Conservation (phyloP, 75 land plant species). For the Picea glauca region DNA sequence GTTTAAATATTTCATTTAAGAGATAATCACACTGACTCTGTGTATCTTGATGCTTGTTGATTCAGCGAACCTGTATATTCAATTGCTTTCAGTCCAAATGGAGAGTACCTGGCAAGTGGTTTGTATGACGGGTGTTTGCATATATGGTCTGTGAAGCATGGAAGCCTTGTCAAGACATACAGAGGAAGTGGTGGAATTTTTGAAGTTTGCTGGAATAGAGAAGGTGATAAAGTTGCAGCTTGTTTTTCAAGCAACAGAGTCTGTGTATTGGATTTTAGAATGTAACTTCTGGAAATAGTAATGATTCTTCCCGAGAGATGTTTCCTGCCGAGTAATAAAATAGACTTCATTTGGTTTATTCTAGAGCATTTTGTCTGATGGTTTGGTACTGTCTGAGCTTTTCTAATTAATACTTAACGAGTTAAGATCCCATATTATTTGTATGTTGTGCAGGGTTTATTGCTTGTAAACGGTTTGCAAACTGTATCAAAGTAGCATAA, state of each 20-base stretch:
- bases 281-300: slow-evolving; percentile 27
- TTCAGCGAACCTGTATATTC: too few species aligned
- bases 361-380: background rate
- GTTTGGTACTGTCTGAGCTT: background rate
- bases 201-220: slow-evolving; percentile 97
- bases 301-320: background rate
- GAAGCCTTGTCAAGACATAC: slow-evolving; percentile 82
- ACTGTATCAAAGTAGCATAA: too few species aligned
- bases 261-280: slow-evolving; percentile 85
- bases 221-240: slow-evolving; percentile 95
- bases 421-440: background rate
- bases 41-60: background rate
- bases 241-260: slow-evolving; percentile 85
- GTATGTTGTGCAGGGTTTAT: background rate
- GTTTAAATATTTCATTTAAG: too few species aligned
- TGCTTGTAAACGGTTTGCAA: background rate
- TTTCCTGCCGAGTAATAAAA: background rate
- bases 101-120: slow-evolving; percentile 93
- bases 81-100: slow-evolving; percentile 91
- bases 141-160: slow-evolving; percentile 92
- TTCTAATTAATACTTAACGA: background rate
- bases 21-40: too few species aligned
- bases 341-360: background rate
- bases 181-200: slow-evolving; percentile 89
- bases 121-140: slow-evolving; percentile 86